phyloP scores from a whole-genome alignment of 2,329 filamentous ascomycete species.

The Aspergillus phoenicis region DNA sequence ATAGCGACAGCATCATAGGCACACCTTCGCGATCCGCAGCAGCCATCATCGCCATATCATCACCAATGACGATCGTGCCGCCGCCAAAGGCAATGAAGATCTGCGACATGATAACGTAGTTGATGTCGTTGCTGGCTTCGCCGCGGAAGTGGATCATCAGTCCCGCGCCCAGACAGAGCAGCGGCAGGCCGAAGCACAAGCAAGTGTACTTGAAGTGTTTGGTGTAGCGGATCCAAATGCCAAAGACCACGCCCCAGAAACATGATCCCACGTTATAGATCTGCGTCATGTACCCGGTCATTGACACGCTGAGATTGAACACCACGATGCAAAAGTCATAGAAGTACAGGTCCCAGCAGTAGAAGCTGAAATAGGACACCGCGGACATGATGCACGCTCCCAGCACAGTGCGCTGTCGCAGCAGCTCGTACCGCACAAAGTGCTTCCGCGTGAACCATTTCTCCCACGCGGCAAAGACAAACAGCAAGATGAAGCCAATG shows the following conservation, averaged over 20 bases:
- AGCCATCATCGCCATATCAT: slow-evolving; percentile 62
- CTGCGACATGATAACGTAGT: slow-evolving; percentile 58
- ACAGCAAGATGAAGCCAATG: slow-evolving; percentile 56
- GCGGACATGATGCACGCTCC: slow-evolving; percentile 56
- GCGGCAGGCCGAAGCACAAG: slow-evolving; percentile 54
- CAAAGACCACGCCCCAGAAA: slow-evolving; percentile 54
- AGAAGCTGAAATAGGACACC: slow-evolving; percentile 53
- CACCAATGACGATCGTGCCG: slow-evolving; percentile 56
- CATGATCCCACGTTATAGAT: slow-evolving; percentile 59
- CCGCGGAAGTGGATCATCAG: slow-evolving; percentile 61
- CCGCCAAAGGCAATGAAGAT: slow-evolving; percentile 59
- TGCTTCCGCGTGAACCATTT: slow-evolving; percentile 53
- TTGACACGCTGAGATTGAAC: slow-evolving; percentile 46
- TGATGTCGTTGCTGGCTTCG: slow-evolving; percentile 46
- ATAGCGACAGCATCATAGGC: slow-evolving; percentile 47
- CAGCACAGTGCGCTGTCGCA: slow-evolving; percentile 53
- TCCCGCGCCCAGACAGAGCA: slow-evolving; percentile 55
- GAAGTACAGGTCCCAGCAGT: slow-evolving; percentile 58
- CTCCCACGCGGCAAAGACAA: slow-evolving; percentile 60
- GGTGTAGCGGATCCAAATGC: slow-evolving; percentile 52
- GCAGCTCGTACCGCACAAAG: slow-evolving; percentile 58
- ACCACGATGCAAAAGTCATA: slow-evolving; percentile 58
- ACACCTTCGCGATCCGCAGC: slow-evolving; percentile 58
- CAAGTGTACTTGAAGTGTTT: slow-evolving; percentile 57
- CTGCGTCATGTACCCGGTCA: slow-evolving; percentile 52